These are phyloP conservation scores for Singerocomus rubriflavus DNA, from an alignment of 1,284 basidiomycete species.

Conservation along the genomic window DNA sequence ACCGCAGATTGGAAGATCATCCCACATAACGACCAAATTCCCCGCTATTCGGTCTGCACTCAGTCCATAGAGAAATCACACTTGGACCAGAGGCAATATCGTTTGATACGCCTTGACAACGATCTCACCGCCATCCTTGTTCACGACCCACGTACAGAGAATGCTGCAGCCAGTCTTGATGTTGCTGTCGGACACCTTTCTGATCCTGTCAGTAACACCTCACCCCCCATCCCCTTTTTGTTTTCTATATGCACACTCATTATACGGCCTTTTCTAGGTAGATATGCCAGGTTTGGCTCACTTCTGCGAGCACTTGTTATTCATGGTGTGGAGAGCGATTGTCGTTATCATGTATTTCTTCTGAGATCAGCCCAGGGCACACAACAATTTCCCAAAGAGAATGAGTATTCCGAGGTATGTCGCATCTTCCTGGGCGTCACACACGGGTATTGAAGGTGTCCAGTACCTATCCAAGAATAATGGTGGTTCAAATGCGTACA, in stretches of 20 bases:
- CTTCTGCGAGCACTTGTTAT: constrained; percentile 94
- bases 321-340: constrained; percentile 65
- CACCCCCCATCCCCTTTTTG: neutral
- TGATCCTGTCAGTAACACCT: constrained; percentile 72
- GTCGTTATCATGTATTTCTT: neutral
- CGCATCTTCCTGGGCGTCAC: neutral
- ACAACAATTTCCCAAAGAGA: constrained; percentile 83
- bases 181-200: constrained; percentile 93
- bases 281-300: constrained; percentile 90
- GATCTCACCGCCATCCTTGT: constrained; percentile 86
- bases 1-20: constrained; percentile 21
- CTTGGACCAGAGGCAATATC: constrained; percentile 77
- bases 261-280: constrained; percentile 41
- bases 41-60: constrained; percentile 55
- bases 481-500: constrained; percentile 93
- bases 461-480: constrained; percentile 90
- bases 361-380: constrained; percentile 54
- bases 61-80: constrained; percentile 72
- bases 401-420: constrained; percentile 82
- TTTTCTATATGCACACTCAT: neutral
- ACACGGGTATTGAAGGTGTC: neutral
- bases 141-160: constrained; percentile 88
- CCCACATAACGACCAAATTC: constrained; percentile 26
- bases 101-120: constrained; percentile 83
- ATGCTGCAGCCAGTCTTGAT: constrained; percentile 93